Evolutionary conservation across 139 green algal species (phyloP).

Genomic region (Chlamydomonas asymmetrica): DNA sequence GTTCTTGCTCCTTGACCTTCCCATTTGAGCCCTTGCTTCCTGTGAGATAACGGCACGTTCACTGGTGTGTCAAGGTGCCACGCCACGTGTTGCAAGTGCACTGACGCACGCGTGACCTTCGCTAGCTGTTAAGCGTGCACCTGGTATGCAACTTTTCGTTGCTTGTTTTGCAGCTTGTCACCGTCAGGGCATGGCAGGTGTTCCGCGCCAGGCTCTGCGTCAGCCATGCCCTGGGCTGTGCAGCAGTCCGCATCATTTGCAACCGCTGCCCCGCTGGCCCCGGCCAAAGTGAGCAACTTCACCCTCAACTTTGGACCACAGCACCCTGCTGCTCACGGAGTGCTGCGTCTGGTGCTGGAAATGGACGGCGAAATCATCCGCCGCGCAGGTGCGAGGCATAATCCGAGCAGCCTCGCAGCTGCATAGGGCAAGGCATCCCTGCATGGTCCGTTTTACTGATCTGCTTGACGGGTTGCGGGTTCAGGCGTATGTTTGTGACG

Average conservation of each 20-base stretch:
- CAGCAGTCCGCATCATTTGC: slow-evolving; percentile 31
- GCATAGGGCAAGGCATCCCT: not conserved
- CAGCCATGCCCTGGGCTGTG: slow-evolving; percentile 24
- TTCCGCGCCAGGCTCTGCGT: too few relatives aligned
- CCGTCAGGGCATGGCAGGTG: too few relatives aligned
- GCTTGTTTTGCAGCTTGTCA: too few relatives aligned
- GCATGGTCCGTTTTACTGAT: not conserved
- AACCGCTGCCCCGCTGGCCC: slow-evolving; percentile 45
- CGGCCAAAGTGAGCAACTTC: slow-evolving; percentile 76
- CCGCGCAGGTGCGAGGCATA: slow-evolving; percentile 29
- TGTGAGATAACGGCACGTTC: too few relatives aligned
- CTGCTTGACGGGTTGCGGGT: not conserved
- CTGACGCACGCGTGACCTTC: too few relatives aligned
- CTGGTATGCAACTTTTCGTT: too few relatives aligned
- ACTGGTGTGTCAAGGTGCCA: too few relatives aligned
- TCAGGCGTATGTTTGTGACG: too few relatives aligned
- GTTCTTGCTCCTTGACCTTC: too few relatives aligned
- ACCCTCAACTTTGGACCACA: slow-evolving; percentile 93
- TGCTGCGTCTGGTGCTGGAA: slow-evolving; percentile 84
- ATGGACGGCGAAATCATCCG: slow-evolving; percentile 82
- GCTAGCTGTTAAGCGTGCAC: too few relatives aligned
- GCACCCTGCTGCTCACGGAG: slow-evolving; percentile 86
- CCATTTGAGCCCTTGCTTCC: too few relatives aligned
- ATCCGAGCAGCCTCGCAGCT: not conserved
- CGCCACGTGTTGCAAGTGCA: too few relatives aligned